Percentiles rank a stretch among this genome's conserved stretches.
phyloP scores from a whole-genome alignment of 78 protist species.

The Chrysochromulina tobinii region DNA sequence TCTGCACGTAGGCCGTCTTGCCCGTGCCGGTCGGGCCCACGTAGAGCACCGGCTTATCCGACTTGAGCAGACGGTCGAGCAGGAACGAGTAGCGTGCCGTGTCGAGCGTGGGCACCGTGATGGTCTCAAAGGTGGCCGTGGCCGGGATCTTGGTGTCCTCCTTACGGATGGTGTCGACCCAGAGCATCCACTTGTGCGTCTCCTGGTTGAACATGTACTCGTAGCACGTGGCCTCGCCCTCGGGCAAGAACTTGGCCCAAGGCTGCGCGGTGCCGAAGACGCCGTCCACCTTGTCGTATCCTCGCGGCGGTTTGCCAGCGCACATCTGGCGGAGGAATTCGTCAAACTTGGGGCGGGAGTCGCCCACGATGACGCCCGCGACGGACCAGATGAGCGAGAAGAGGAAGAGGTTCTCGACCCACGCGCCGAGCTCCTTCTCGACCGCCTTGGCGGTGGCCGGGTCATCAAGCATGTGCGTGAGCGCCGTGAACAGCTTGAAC shows the following conservation, averaged over 20 bases:
- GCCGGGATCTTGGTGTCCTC: slow-evolving; percentile 27
- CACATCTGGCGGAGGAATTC: slow-evolving; percentile 18
- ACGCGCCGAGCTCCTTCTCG: background rate
- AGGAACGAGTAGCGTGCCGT: slow-evolving; percentile 61
- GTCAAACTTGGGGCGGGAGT: slow-evolving; percentile 45
- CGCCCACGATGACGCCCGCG: slow-evolving; percentile 47
- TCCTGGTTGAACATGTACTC: slow-evolving; percentile 47
- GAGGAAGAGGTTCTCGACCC: slow-evolving; percentile 50
- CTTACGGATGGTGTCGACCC: slow-evolving; percentile 63
- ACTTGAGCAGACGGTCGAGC: slow-evolving; percentile 23
- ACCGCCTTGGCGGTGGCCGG: background rate
- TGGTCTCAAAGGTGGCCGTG: slow-evolving; percentile 37
- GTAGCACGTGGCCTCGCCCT: slow-evolving; percentile 41
- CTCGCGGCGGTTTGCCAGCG: background rate
- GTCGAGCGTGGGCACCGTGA: slow-evolving; percentile 77
- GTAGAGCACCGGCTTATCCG: slow-evolving; percentile 36
- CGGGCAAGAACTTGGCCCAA: slow-evolving; percentile 43
- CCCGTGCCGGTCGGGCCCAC: slow-evolving; percentile 85
- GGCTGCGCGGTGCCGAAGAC: background rate
- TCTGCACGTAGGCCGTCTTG: slow-evolving; percentile 60
- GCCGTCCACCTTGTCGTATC: background rate
- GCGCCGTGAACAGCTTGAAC: slow-evolving; percentile 18
- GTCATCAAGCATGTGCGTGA: background rate
- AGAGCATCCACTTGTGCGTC: slow-evolving; percentile 53
- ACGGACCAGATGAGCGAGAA: slow-evolving; percentile 66